phyloP scores from a whole-genome alignment of 2,329 filamentous ascomycete genomes.

The Scedosporium apiospermum region DNA sequence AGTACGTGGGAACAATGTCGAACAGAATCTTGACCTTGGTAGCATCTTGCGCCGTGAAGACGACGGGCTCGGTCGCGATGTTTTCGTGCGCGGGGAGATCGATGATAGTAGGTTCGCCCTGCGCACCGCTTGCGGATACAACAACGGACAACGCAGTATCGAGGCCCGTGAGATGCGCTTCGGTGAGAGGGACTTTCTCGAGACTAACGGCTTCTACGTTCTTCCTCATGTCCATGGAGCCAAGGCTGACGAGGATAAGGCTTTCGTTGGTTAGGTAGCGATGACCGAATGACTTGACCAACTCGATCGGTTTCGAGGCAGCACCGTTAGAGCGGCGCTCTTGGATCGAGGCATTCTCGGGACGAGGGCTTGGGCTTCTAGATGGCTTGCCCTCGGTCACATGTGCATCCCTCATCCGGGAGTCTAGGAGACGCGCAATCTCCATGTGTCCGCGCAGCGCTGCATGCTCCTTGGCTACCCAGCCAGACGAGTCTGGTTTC shows the following conservation, averaged over 20 bases:
- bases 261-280: conserved; percentile 84
- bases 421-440: conserved; percentile 58
- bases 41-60: conserved; percentile 72
- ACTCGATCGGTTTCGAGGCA: conserved; percentile 52
- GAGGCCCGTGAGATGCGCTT: conserved; percentile 85
- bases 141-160: conserved; percentile 91
- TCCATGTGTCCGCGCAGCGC: conserved; percentile 78
- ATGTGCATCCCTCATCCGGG: conserved; percentile 18
- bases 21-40: conserved; percentile 83
- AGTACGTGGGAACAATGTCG: conserved; percentile 91
- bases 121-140: conserved; percentile 74
- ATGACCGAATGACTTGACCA: conserved; percentile 92
- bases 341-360: conserved; percentile 51
- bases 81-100: conserved; percentile 92
- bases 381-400: conserved; percentile 12
- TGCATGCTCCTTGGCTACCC: conserved; percentile 90
- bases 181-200: conserved; percentile 76
- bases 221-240: conserved; percentile 90
- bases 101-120: conserved; percentile 78
- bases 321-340: conserved; percentile 45
- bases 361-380: conserved; percentile 14
- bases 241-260: conserved; percentile 84
- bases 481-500: conserved; percentile 74
- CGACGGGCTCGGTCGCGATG: conserved; percentile 85
- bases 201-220: conserved; percentile 70